Base-by-base conservation (phyloP, 164 flowering plant genomes). In the Dillenia turbinata region DNA sequence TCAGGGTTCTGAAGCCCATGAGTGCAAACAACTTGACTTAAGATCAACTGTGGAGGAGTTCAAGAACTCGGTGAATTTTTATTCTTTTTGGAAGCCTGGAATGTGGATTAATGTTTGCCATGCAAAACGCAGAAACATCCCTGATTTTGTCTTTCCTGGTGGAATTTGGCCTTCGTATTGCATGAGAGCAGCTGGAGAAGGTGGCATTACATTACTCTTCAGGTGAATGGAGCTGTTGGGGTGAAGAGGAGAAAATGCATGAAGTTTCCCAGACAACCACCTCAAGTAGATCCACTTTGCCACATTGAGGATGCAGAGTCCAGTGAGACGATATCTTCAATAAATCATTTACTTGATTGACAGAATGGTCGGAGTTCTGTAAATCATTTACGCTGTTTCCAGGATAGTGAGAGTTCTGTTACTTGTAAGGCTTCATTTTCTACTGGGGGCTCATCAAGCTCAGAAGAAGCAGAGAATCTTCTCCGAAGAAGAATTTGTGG, bases 41-140 rank as follows among this genome's bases (percentile, higher is more conserved):
- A 79, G 97, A 76, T 52, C 68, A 45, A 85, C 96, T 9, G 96
- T 92, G 57, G 90, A 90, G 47, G 98, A 88, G 52, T 92, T 92
- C 55, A 90, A 90, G 72, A 77, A 59, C 12, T 48, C 78, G 57
- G 96, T 92, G 47, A 74, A 77, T 58, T 59, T 56, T 56, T 90
- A 90, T 69, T 61, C 77, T 3, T 59, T 63, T 7, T 75, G 92
- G 96, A 85, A 79, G 60, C 86, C 81, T 44, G 85, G 96, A 62
- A 90, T 90, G 98, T 81, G 71, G 69, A 88, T 92, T 55, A 66
- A 62, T 71, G 93, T 92, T 40, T 68, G 73, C 13, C 98, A 88
- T 78, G 83, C 85, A 12, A 78, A 72, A 45, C 81, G 88, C 13
- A 83, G 70, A 64, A 79, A 73, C 61, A 73, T 92, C 48, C 96